Evolutionary conservation across 2,329 filamentous ascomycete genomes (phyloP), one percentile per base, ranked within the genome.

Genomic region (Trichoderma sp.): DNA sequence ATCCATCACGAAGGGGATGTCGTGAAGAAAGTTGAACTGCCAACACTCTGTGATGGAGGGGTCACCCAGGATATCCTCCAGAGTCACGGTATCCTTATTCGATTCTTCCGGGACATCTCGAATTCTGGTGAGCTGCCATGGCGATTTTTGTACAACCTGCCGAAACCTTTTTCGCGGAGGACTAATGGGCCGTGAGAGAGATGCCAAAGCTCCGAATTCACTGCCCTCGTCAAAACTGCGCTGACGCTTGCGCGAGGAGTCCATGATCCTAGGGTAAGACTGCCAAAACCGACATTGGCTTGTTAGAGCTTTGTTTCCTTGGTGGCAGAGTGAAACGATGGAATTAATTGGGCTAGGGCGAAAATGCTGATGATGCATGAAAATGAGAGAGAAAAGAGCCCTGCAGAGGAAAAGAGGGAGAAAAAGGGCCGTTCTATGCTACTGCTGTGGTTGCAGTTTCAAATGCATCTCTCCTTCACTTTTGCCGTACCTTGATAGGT

Each of bases 31-130:
- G 76, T 93, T 92, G 79, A 93, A 93, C 69, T 91, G 85, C 91
- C 91, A 93, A 74, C 88, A 89, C 77, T 92, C 88, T 50, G 87
- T 86, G 69, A 96, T 93, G 73, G 94, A 84, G 0, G 92, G 92
- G 78, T 94, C 90, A 0, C 92, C 89, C 1, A 97, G 84, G 6
- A 97, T 85, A 71, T 93, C 91, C 5, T 82, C 81, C 11, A 96
- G 82, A 1, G 84, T 86, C 39, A 95, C 80, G 0, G 92, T 85
- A 78, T 92, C 92, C 28, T 84, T 81, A 81, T 97, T 96, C 73
- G 82, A 81, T 1, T 82, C 79, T 2, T 83, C 79, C 2, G 89
- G 84, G 0, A 95, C 82, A 75, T 92, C 91, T 32, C 83, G 84
- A 68, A 96, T 91, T 72, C 85, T 86, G 0, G 92, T 95, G 15